Conservation (phyloP, 2,329 filamentous ascomycete species). For the Phialophora macrospora region DNA sequence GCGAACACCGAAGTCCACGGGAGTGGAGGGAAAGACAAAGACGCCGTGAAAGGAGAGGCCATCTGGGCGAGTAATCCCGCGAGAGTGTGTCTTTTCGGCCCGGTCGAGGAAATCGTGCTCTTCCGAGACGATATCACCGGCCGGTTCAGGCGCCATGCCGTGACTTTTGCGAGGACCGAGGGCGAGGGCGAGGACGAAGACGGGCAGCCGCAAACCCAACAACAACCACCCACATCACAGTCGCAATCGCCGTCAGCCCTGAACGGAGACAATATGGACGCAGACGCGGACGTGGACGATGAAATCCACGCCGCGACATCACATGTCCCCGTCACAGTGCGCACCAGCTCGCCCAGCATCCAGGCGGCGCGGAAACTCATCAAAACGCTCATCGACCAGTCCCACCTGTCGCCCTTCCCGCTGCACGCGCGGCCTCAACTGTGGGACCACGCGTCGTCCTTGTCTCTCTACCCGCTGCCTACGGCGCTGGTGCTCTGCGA, state of each 20-base stretch:
- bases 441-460: constrained; percentile 79
- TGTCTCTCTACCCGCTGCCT: constrained; percentile 87
- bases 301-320: constrained; percentile 37
- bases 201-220: constrained; percentile 40
- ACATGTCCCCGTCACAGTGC: constrained; percentile 30
- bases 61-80: constrained; percentile 90
- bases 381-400: constrained; percentile 90
- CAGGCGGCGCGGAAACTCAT: constrained; percentile 74
- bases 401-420: constrained; percentile 84
- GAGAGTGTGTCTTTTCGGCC: constrained; percentile 81
- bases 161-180: constrained; percentile 65
- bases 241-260: constrained; percentile 38
- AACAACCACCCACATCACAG: constrained; percentile 17
- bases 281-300: not conserved
- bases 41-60: constrained; percentile 68
- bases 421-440: constrained; percentile 78
- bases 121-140: constrained; percentile 86
- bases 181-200: constrained; percentile 42
- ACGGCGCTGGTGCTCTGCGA: constrained; percentile 84
- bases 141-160: constrained; percentile 74
- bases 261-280: not conserved
- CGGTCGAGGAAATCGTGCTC: constrained; percentile 82
- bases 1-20: constrained; percentile 68
- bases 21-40: constrained; percentile 55
- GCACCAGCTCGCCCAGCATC: constrained; percentile 38